Evolutionary conservation across 345 rosid genomes (phyloP), one percentile per base, ranked within the genome.

Genomic region (Murraya koenigii): DNA sequence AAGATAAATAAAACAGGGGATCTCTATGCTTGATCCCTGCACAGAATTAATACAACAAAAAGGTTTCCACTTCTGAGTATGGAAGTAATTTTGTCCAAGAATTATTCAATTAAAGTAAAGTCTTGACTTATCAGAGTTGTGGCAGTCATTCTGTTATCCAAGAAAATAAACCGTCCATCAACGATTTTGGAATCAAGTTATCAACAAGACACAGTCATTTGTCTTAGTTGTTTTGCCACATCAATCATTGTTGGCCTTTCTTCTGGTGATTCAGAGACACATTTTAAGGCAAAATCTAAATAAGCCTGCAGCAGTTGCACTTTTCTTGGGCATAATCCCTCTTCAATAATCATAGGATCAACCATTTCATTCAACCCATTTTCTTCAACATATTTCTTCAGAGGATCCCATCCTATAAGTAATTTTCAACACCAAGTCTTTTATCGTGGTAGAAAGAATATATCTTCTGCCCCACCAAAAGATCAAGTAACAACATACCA

Each of bases 321-420:
- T 26, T 8, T 61, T 19, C 14, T 54, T 15, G 52, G 47, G 8
- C 19, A 26, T 28, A 30, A 59, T 8, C 28, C 38, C 13, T 61
- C 77, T 74, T 2, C 30, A 60, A 41, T 19, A 1, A 74, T 28
- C 22, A 61, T 6, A 0, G 83, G 79, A 60, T 80, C 83, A 10
- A 77, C 2, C 0, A 80, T 15, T 25, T 80, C 75, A 52, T 39
- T n/a, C 6, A 65, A 9, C 25, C 49, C 49, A 44, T 41, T 11
- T 41, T 41, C 15, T 11, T 41, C 15, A 41, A 41, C 49, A 44
- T 44, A 44, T 44, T 44, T 44, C 49, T 44, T 44, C 17, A 44
- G 49, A 44, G 13, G 49, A 11, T 44, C 49, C 49, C 22, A 17
- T 44, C 49, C 49, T 7, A 17, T 11, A 44, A 44, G 49, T 44